Evolutionary conservation across 495 filamentous ascomycete species (phyloP), one percentile per base, ranked within the genome.

Genomic region (Cladorrhinum samala): DNA sequence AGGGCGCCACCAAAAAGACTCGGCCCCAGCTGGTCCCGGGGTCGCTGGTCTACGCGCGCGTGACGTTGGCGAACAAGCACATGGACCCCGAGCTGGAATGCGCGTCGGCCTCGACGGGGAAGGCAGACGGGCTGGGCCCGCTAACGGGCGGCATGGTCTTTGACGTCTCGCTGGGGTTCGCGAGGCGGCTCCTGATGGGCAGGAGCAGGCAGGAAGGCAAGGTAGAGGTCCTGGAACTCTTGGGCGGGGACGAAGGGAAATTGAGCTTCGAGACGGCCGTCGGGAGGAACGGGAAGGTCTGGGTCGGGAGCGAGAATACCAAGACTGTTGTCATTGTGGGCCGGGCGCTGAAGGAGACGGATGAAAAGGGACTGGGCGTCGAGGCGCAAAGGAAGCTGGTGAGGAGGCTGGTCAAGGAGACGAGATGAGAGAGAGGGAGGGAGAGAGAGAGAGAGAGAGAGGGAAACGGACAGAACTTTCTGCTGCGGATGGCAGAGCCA

Each of bases 81-180:
- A 87, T 89, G 71, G 89, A 96, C 58, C 81, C 89, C 0, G 93
- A 98, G 64, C 75, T 98, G 5, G 87, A 91, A 49, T 97, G 93
- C 65, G 86, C 93, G 18, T 86, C 89, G 39, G 78, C 88, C 0
- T 76, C 83, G 1, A 96, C 91, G 1, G 93, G 93, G 7, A 95
- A 94, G 55, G 80, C 85, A 6, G 91, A 95, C 37, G 94, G 92
- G 0, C 73, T 97, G 47, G 93, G 93, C 1, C 88, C 88, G 23
- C 67, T 98, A 49, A 86, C 78, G 21, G 89, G 87, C 11, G 94
- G 93, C 2, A 96, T 92, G 86, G 65, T 91, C 11, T 96, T 92
- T 55, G 77, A 85, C 56, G 75, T 98, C 14, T 88, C 83, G 1
- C 76, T 87, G 1, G 86, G 86, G 0, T 84, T 96, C 77, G 86